Percentiles rank a stretch among this genome's conserved stretches.
These are phyloP conservation scores for Cornus florida DNA, from an alignment of 148 eudicot genomes.

Conservation along the genomic window DNA sequence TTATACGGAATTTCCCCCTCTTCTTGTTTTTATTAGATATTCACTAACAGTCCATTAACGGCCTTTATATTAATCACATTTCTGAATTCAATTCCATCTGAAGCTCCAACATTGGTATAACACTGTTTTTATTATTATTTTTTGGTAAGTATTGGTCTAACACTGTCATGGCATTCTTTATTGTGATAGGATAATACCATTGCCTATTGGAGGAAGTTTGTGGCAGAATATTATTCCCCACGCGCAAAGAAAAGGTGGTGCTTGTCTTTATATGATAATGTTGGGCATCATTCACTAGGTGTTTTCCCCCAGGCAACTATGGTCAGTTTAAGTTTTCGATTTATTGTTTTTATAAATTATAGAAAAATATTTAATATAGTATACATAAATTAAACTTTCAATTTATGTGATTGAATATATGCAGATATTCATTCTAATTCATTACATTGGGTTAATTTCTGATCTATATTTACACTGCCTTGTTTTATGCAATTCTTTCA, in stretches of 20 bases:
- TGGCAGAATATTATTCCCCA: conserved; percentile 85
- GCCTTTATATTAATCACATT: not conserved
- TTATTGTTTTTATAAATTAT: not conserved
- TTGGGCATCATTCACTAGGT: conserved; percentile 84
- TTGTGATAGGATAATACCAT: conserved; percentile 69
- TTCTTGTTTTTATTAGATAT: not conserved
- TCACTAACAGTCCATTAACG: not conserved
- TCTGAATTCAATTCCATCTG: not conserved
- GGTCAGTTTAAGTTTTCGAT: conserved; percentile 42
- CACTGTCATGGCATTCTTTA: conserved; percentile 9
- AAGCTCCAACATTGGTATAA: not conserved
- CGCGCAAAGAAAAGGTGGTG: conserved; percentile 99
- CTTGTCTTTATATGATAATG: conserved; percentile 82
- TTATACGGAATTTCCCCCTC: not conserved
- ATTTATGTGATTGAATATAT: not conserved
- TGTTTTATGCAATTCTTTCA: not conserved
- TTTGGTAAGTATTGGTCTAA: not conserved
- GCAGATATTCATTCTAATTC: not conserved
- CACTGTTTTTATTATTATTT: not conserved
- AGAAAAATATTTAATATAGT: no score
- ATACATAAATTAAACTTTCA: not conserved
- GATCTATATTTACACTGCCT: not conserved
- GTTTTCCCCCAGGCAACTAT: conserved; percentile 86
- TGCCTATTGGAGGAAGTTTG: conserved; percentile 94
- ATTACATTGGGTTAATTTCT: not conserved